These are phyloP conservation scores for Phoma herbarum DNA, from an alignment of 2,329 filamentous ascomycete genomes.

Conservation along the genomic window DNA sequence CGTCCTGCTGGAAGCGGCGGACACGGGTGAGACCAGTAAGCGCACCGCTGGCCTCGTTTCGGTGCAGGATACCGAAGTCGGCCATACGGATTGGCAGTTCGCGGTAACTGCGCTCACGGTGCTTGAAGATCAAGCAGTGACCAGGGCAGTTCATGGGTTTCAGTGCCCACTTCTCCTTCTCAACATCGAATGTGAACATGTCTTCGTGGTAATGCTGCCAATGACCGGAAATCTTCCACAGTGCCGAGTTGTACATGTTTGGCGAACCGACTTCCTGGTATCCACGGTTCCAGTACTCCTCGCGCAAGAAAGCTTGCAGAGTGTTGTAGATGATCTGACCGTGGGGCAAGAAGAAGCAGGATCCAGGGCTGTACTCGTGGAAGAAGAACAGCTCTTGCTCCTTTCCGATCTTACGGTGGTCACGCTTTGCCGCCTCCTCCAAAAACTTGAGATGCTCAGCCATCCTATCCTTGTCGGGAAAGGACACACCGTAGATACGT, in stretches of 20 bases:
- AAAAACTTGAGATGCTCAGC: conserved; percentile 93
- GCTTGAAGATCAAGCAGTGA: conserved; percentile 87
- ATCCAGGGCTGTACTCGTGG: conserved; percentile 90
- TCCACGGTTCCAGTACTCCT: conserved; percentile 90
- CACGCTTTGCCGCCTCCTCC: conserved; percentile 96
- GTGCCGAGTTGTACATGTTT: conserved; percentile 91
- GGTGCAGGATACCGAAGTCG: conserved; percentile 93
- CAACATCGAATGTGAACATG: conserved; percentile 87
- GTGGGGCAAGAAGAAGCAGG: conserved; percentile 90
- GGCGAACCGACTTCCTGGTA: conserved; percentile 96
- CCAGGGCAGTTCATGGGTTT: conserved; percentile 99
- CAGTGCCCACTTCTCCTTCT: conserved; percentile 84
- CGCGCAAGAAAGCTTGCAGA: conserved; percentile 79
- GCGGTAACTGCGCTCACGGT: conserved; percentile 84
- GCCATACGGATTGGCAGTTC: conserved; percentile 92
- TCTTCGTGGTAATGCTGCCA: conserved; percentile 94
- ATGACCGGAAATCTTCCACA: conserved; percentile 96
- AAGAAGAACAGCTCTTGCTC: conserved; percentile 99
- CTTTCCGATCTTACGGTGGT: conserved; percentile 91
- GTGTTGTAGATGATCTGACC: conserved; percentile 94
- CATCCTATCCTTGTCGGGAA: conserved; percentile 95
- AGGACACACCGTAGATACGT: conserved; percentile 95
- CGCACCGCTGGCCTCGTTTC: conserved; percentile 94
- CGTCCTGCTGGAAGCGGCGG: conserved; percentile 93
- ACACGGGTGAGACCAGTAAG: conserved; percentile 91